Evolutionary conservation across 805 yeast genomes (phyloP), one percentile per base, ranked within the genome.

Genomic region (Blastobotrys robertii): DNA sequence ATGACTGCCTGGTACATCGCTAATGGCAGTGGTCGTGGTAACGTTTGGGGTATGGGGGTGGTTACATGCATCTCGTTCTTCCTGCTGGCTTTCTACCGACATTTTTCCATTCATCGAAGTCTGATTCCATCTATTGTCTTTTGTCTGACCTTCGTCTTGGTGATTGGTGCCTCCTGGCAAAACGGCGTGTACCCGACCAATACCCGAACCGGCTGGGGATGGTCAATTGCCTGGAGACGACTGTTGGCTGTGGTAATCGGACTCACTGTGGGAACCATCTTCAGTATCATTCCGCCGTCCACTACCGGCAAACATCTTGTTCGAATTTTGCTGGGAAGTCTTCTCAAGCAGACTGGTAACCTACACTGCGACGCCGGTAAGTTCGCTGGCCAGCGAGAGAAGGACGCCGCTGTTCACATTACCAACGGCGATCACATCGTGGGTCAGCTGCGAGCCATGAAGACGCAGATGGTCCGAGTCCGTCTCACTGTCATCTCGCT

Each of bases 1-100:
- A 51, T 60, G 56, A 54, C 58, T 4, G 55, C 48, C 3, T 63
- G 65, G 66, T 62, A 62, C 39, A 61, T 63, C 11, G 50, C 56
- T 1, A 43, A 59, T 1, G 63, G 63, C 2, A 42, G 44, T 9
- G 65, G 65, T 11, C 11, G 42, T 1, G 65, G 66, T 1, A 62
- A 59, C 38, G 53, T 54, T 1, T 59, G 44, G 34, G 64, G 66
- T 1, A 56, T 50, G 38, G 64, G 57, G 2, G 56, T 52, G 2
- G 57, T 57, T 2, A 49, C 51, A 14, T 56, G 53, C 1, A 54
- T 54, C 8, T 39, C 54, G 1, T 55, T 52, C 45, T 41, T 54
- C 11, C 46, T 49, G 28, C 41, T 60, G 14, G 50, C 50, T 19
- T 62, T 47, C 42, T 58, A 59, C 38, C 47, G 67, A 6, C 64